A percentile compares a stretch with the other conserved stretches of the same genome.
Conservation (phyloP, 164 flowering plant species). For the Cinnamomum chago region DNA sequence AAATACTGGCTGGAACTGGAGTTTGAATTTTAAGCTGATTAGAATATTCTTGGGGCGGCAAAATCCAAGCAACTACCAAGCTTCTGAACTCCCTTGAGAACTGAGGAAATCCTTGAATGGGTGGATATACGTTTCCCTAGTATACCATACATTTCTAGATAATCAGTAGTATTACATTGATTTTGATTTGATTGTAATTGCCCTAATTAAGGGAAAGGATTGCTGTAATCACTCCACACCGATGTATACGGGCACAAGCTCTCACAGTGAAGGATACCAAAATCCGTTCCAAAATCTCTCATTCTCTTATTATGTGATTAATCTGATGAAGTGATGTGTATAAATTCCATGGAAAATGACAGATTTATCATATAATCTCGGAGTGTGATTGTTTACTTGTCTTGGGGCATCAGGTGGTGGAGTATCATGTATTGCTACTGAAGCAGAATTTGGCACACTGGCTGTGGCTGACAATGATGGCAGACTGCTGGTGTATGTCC, state of each 20-base stretch:
- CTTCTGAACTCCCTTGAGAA: too few species aligned
- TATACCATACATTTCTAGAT: background rate
- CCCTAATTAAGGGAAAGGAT: too few species aligned
- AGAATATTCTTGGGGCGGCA: too few species aligned
- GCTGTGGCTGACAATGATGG: slow-evolving; percentile 56
- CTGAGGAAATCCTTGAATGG: too few species aligned
- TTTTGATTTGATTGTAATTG: too few species aligned
- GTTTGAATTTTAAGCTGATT: too few species aligned
- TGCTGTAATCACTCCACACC: too few species aligned
- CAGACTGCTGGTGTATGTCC: slow-evolving; percentile 44
- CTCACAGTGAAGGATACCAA: too few species aligned
- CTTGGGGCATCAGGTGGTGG: slow-evolving; percentile 34
- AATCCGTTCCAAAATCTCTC: background rate
- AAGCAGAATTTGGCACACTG: slow-evolving; percentile 38
- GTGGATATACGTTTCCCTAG: too few species aligned
- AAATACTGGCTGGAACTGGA: too few species aligned
- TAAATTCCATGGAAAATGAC: background rate
- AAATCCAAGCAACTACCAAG: too few species aligned
- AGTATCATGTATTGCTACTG: slow-evolving; percentile 60
- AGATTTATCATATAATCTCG: background rate
- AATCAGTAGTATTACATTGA: background rate
- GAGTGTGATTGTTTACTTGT: background rate
- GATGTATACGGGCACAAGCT: too few species aligned
- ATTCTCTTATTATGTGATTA: background rate
- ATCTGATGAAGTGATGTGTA: background rate